phyloP scores from a whole-genome alignment of 2,329 filamentous ascomycete species.

The Gaeumannomyces sp. region DNA sequence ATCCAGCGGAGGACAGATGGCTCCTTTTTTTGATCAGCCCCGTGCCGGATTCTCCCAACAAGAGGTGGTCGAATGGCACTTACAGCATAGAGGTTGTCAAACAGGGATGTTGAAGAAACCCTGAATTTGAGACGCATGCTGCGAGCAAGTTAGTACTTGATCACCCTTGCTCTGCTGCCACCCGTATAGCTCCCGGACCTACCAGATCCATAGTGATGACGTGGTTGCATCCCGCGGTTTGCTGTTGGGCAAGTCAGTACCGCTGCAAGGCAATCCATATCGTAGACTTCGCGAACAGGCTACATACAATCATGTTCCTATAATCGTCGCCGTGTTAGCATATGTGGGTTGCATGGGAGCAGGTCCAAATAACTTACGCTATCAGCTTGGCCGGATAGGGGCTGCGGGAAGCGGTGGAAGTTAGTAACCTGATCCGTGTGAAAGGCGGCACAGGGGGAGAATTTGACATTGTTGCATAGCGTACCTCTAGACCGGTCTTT shows the following conservation, averaged over 20 bases:
- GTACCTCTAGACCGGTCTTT: conserved; percentile 54
- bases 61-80: neutral
- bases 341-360: neutral
- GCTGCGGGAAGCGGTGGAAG: conserved; percentile 41
- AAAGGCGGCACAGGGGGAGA: neutral
- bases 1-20: conserved; percentile 91
- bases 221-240: conserved; percentile 18
- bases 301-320: conserved; percentile 9
- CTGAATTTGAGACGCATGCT: conserved; percentile 23
- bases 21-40: conserved; percentile 37
- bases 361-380: conserved; percentile 70
- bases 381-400: conserved; percentile 93
- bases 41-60: neutral
- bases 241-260: conserved; percentile 1
- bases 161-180: neutral
- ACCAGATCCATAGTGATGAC: conserved; percentile 92
- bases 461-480: neutral
- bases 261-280: neutral
- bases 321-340: conserved; percentile 65
- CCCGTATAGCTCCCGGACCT: neutral
- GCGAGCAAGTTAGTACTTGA: neutral
- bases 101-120: conserved; percentile 85
- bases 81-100: conserved; percentile 72
- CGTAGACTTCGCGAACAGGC: neutral
- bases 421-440: neutral